Evolutionary conservation across 164 flowering plant species (phyloP).

Genomic region (Aristolochia californica): DNA sequence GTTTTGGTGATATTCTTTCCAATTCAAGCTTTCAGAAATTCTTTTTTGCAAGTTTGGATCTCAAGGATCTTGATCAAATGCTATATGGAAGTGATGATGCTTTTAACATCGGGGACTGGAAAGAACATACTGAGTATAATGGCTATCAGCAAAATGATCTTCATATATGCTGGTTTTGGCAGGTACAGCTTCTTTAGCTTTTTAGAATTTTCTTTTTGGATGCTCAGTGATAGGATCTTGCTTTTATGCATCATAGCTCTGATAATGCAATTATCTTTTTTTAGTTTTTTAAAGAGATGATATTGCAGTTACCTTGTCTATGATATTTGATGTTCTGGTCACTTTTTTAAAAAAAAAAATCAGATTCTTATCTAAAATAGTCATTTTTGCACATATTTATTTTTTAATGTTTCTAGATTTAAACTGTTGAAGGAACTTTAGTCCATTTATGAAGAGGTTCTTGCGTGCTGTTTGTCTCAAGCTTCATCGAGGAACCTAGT

Average conservation of each 20-base stretch:
- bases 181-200: conserved; percentile 29
- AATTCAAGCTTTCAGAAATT: conserved; percentile 16
- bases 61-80: conserved; percentile 70
- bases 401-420: too few relatives aligned
- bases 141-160: conserved; percentile 64
- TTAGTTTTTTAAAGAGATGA: too few relatives aligned
- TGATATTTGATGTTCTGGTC: too few relatives aligned
- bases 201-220: background rate
- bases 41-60: conserved; percentile 64
- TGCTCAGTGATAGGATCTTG: background rate
- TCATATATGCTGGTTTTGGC: conserved; percentile 89
- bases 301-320: too few relatives aligned
- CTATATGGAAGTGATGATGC: conserved; percentile 61
- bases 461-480: too few relatives aligned
- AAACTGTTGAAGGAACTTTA: too few relatives aligned
- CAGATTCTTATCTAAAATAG: too few relatives aligned
- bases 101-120: conserved; percentile 77
- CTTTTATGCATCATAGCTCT: background rate
- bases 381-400: too few relatives aligned
- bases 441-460: too few relatives aligned
- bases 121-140: conserved; percentile 72
- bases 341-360: too few relatives aligned
- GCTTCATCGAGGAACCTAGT: too few relatives aligned
- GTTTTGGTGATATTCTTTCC: conserved; percentile 65
- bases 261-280: background rate